Evolutionary conservation across 2,329 filamentous ascomycete species (phyloP).

Genomic region (Cladobotryum protrusum): DNA sequence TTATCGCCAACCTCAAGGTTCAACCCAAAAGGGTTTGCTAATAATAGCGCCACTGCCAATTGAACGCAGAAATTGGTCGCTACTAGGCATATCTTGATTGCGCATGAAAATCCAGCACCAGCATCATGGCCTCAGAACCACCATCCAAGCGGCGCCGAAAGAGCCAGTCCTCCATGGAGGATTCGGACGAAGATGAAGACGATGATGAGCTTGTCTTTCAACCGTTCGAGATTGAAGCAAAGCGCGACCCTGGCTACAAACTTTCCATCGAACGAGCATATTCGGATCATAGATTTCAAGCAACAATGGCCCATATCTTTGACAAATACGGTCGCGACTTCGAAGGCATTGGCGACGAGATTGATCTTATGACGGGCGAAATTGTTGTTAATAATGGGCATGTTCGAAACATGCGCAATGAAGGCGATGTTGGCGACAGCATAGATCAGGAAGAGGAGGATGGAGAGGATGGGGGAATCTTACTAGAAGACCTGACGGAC

Average conservation of each 20-base stretch:
- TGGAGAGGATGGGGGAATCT: slow-evolving; percentile 30
- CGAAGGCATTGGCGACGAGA: slow-evolving; percentile 77
- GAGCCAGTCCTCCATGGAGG: slow-evolving; percentile 31
- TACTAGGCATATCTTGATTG: slow-evolving; percentile 1
- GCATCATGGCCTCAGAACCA: slow-evolving; percentile 44
- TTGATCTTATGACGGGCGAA: slow-evolving; percentile 73
- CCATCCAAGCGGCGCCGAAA: slow-evolving; percentile 55
- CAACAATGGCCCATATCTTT: slow-evolving; percentile 83
- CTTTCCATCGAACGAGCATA: slow-evolving; percentile 56
- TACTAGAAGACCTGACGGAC: slow-evolving; percentile 27
- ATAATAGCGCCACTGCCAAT: neutral
- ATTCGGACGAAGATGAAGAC: slow-evolving; percentile 32
- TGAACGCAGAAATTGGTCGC: neutral
- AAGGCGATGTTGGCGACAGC: slow-evolving; percentile 39
- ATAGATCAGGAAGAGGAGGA: slow-evolving; percentile 25
- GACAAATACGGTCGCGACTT: slow-evolving; percentile 84
- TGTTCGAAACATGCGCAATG: slow-evolving; percentile 54
- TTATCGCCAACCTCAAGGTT: neutral
- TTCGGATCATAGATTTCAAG: slow-evolving; percentile 68
- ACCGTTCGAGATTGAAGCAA: slow-evolving; percentile 40
- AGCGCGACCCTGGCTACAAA: slow-evolving; percentile 48
- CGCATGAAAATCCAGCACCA: neutral
- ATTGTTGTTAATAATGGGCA: slow-evolving; percentile 92
- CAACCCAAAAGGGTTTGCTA: neutral
- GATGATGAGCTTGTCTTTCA: slow-evolving; percentile 43